These are phyloP conservation scores for Floccularia luteovirens DNA, from an alignment of 768 basidiomycete genomes.

Conservation along the genomic window DNA sequence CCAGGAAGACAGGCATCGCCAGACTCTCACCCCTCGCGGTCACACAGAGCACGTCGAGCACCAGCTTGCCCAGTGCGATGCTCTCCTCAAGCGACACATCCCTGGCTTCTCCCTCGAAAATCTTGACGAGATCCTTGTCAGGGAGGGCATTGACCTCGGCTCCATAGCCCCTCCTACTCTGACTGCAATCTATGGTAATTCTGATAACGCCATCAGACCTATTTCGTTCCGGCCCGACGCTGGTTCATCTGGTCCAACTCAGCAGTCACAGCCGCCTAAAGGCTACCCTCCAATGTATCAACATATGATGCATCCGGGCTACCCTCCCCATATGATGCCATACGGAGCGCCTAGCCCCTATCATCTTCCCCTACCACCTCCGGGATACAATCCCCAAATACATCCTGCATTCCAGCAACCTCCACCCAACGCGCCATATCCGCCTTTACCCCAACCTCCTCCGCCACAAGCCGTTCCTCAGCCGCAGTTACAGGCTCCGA, in stretches of 20 bases:
- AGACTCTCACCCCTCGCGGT: conserved; percentile 79
- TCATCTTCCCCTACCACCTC: conserved; percentile 30
- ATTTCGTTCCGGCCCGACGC: conserved; percentile 25
- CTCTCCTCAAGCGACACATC: conserved; percentile 67
- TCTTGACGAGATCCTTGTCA: conserved; percentile 55
- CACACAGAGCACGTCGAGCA: conserved; percentile 79
- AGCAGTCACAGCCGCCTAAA: conserved; percentile 16
- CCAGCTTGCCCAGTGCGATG: conserved; percentile 71
- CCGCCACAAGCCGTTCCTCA: conserved; percentile 21
- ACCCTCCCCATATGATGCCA: conserved; percentile 36
- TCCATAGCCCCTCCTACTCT: conserved; percentile 15
- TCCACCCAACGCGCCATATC: conserved; percentile 29
- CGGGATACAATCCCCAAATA: conserved; percentile 46
- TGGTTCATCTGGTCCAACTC: conserved; percentile 8
- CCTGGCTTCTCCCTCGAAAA: conserved; percentile 60
- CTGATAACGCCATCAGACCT: conserved; percentile 12
- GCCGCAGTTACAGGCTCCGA: conserved; percentile 27
- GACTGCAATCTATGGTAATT: conserved; percentile 18
- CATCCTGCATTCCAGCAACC: conserved; percentile 53
- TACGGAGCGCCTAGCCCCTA: conserved; percentile 32
- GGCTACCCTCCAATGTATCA: conserved; percentile 28
- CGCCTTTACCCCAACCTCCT: conserved; percentile 18
- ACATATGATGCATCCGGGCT: conserved; percentile 2
- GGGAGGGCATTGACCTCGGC: conserved; percentile 58
- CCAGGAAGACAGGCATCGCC: conserved; percentile 83